Evolutionary conservation across 306 rosid genomes (phyloP).

Genomic region (Cyclanthera cordifolia): DNA sequence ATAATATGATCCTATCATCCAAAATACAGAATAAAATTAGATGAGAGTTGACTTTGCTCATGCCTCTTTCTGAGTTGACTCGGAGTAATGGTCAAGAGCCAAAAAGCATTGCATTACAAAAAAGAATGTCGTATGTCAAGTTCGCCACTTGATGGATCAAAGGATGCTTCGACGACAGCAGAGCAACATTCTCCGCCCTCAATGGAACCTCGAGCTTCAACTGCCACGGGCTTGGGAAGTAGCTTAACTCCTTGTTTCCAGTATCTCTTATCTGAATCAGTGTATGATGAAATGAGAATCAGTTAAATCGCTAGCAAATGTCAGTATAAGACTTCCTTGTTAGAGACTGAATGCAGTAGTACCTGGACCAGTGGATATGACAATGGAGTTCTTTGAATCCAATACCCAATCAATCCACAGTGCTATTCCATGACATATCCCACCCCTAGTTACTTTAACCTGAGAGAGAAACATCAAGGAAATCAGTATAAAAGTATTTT

Average conservation of each 20-base stretch:
- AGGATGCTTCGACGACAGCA: conserved; percentile 48
- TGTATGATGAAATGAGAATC: background rate
- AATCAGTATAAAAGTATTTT: no score
- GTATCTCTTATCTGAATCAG: conserved; percentile 58
- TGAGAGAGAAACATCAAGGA: conserved; percentile 25
- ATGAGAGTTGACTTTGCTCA: background rate
- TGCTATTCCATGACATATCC: conserved; percentile 73
- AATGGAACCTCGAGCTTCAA: conserved; percentile 24
- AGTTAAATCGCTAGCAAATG: background rate
- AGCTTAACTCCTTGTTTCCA: conserved; percentile 98
- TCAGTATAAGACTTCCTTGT: background rate
- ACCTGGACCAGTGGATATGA: conserved; percentile 86
- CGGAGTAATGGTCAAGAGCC: background rate
- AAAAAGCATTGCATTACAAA: conserved; percentile 13
- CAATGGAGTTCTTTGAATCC: conserved; percentile 51
- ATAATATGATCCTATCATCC: background rate
- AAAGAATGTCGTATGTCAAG: conserved; percentile 33
- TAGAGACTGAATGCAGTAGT: conserved; percentile 1
- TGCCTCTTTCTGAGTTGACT: background rate
- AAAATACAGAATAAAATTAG: background rate
- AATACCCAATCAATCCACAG: conserved; percentile 90
- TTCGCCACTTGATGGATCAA: conserved; percentile 53
- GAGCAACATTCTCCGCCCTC: conserved; percentile 20
- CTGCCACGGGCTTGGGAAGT: conserved; percentile 49
- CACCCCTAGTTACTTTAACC: conserved; percentile 48